Percentiles rank a stretch among this genome's conserved stretches.
phyloP scores from a whole-genome alignment of 2,329 filamentous ascomycete genomes.

The Xylaria sp. region DNA sequence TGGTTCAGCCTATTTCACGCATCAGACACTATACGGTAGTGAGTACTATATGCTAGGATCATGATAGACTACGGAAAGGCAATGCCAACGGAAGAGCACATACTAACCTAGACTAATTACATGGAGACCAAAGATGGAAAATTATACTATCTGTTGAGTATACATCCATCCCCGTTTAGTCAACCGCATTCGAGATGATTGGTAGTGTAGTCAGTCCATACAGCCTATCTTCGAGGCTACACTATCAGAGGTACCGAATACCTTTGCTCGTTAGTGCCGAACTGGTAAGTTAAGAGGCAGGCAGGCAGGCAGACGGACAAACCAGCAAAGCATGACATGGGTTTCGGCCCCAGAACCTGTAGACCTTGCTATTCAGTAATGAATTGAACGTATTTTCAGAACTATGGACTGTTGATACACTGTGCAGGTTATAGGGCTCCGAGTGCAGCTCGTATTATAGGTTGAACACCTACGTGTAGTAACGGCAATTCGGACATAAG shows the following conservation, averaged over 20 bases:
- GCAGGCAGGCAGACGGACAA: not conserved
- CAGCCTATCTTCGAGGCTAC: not conserved
- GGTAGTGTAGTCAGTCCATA: not conserved
- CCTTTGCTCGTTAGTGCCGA: not conserved
- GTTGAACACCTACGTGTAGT: not conserved
- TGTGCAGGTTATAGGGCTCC: not conserved
- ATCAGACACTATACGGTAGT: not conserved
- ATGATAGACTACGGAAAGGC: not conserved
- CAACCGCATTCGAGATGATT: constrained; percentile 1
- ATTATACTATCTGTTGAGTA: not conserved
- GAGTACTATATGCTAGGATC: not conserved
- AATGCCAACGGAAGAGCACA: not conserved
- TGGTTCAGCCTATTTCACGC: constrained; percentile 1
- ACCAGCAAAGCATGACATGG: not conserved
- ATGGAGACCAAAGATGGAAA: not conserved
- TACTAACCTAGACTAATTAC: not conserved
- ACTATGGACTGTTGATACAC: not conserved
- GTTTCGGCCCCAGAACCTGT: not conserved
- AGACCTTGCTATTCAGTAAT: constrained; percentile 2
- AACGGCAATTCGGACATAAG: not conserved
- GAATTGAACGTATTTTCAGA: not conserved
- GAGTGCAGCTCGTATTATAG: not conserved
- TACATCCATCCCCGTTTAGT: not conserved
- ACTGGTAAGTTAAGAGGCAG: not conserved
- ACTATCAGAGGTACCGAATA: not conserved